Evolutionary conservation across 2,329 filamentous ascomycete species (phyloP).

Genomic region (Tolypocladium amazonense): DNA sequence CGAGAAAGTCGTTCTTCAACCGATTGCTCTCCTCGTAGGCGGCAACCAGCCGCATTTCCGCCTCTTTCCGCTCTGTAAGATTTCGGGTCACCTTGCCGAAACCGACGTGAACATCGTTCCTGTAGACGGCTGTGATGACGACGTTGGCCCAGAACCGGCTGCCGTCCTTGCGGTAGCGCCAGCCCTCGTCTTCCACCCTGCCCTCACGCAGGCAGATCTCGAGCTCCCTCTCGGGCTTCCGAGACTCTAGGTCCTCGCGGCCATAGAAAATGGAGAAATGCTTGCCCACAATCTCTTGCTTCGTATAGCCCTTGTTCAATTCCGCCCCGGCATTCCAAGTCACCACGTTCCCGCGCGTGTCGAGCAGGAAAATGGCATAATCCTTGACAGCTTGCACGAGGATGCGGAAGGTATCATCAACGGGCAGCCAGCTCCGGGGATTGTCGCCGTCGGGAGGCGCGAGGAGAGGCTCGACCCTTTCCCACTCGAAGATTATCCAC

Average conservation of each 20-base stretch:
- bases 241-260: slow-evolving; percentile 33
- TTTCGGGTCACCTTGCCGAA: slow-evolving; percentile 50
- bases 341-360: slow-evolving; percentile 40
- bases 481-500: slow-evolving; percentile 22
- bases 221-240: slow-evolving; percentile 42
- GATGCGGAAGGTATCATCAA: slow-evolving; percentile 47
- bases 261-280: slow-evolving; percentile 50
- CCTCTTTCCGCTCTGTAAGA: slow-evolving; percentile 42
- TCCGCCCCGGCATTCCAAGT: slow-evolving; percentile 49
- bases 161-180: slow-evolving; percentile 49
- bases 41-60: slow-evolving; percentile 41
- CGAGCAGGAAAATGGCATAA: slow-evolving; percentile 53
- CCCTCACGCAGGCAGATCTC: slow-evolving; percentile 42
- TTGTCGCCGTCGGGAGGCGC: slow-evolving; percentile 8
- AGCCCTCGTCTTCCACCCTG: slow-evolving; percentile 47
- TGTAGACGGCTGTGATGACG: slow-evolving; percentile 45
- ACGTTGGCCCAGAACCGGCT: slow-evolving; percentile 50
- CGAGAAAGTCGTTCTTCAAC: slow-evolving; percentile 50
- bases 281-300: slow-evolving; percentile 43
- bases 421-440: slow-evolving; percentile 21
- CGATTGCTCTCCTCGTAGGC: slow-evolving; percentile 54
- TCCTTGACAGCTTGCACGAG: slow-evolving; percentile 51
- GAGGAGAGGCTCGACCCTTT: slow-evolving; percentile 8
- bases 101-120: slow-evolving; percentile 39
- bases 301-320: slow-evolving; percentile 43